Conservation (phyloP, 495 filamentous ascomycete genomes). For the Endocarpon pusillum region DNA sequence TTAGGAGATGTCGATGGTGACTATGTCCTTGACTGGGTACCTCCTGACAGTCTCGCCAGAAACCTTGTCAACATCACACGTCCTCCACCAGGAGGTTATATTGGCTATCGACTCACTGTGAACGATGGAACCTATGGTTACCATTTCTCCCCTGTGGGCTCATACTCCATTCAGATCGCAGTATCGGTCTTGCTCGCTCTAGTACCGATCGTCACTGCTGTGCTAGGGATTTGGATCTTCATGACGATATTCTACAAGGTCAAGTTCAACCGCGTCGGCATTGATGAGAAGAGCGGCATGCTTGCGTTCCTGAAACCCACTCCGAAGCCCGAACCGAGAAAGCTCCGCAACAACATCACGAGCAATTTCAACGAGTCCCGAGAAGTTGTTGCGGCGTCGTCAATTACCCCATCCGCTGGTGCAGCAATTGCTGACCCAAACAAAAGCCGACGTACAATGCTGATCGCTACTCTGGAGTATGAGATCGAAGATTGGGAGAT, state of each 20-base stretch:
- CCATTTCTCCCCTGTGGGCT: slow-evolving; percentile 17
- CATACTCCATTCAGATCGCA: slow-evolving; percentile 14
- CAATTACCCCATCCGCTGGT: slow-evolving; percentile 2
- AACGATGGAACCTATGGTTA: slow-evolving; percentile 22
- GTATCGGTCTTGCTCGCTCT: slow-evolving; percentile 23
- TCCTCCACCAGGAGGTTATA: slow-evolving; percentile 16
- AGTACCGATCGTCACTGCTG: slow-evolving; percentile 17
- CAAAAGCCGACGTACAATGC: slow-evolving; percentile 15
- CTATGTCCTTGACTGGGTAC: slow-evolving; percentile 21
- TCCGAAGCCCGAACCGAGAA: neutral
- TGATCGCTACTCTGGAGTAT: slow-evolving; percentile 32
- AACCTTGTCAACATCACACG: slow-evolving; percentile 23
- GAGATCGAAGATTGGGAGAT: slow-evolving; percentile 29
- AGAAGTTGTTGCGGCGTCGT: too few species aligned
- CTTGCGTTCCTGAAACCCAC: slow-evolving; percentile 2
- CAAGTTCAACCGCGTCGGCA: slow-evolving; percentile 27
- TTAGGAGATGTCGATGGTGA: slow-evolving; percentile 27
- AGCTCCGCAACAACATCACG: slow-evolving; percentile 3
- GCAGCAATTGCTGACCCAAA: slow-evolving; percentile 1
- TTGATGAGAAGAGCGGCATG: slow-evolving; percentile 10
- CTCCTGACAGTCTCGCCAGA: slow-evolving; percentile 19
- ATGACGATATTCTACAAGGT: slow-evolving; percentile 24
- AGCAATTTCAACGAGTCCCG: slow-evolving; percentile 3
- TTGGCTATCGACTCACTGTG: slow-evolving; percentile 20
- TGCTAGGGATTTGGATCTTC: slow-evolving; percentile 19